Conservation (phyloP, 805 yeast species). For the Kazachstania taianensis region DNA sequence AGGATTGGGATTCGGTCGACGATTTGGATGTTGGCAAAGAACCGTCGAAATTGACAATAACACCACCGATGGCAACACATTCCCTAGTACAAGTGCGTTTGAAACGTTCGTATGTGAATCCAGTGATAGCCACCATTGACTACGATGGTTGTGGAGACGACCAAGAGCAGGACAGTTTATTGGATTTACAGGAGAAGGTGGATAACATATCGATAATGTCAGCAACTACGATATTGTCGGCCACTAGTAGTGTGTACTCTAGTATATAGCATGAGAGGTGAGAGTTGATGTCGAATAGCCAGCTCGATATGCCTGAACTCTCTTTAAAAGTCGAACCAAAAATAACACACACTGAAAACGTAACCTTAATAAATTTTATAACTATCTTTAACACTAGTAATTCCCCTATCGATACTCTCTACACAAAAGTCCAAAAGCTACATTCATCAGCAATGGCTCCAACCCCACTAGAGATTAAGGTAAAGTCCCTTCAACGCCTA, state of each 20-base stretch:
- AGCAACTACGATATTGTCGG: slow-evolving; percentile 1
- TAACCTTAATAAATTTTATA: too few species aligned
- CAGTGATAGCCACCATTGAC: slow-evolving; percentile 2
- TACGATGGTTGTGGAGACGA: neutral
- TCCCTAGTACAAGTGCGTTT: neutral
- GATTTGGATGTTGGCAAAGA: slow-evolving; percentile 4
- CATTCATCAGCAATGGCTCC: slow-evolving; percentile 47
- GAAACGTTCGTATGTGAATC: neutral
- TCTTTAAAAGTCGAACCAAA: too few species aligned
- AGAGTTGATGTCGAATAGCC: too few species aligned
- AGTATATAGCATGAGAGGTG: too few species aligned
- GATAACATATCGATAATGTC: neutral
- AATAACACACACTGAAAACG: too few species aligned
- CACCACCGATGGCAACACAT: too few species aligned
- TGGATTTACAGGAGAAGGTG: neutral
- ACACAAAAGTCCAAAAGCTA: too few species aligned
- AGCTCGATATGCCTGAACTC: too few species aligned
- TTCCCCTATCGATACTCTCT: too few species aligned
- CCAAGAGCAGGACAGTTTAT: neutral
- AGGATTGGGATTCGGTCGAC: neutral
- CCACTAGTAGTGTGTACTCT: slow-evolving; percentile 2
- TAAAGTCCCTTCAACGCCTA: slow-evolving; percentile 57
- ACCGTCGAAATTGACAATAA: too few species aligned
- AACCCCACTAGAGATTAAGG: slow-evolving; percentile 58
- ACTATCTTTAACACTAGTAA: too few species aligned